Conservation (phyloP, 139 green algal genomes). For the Auxenochlorella pyrenoidosa region DNA sequence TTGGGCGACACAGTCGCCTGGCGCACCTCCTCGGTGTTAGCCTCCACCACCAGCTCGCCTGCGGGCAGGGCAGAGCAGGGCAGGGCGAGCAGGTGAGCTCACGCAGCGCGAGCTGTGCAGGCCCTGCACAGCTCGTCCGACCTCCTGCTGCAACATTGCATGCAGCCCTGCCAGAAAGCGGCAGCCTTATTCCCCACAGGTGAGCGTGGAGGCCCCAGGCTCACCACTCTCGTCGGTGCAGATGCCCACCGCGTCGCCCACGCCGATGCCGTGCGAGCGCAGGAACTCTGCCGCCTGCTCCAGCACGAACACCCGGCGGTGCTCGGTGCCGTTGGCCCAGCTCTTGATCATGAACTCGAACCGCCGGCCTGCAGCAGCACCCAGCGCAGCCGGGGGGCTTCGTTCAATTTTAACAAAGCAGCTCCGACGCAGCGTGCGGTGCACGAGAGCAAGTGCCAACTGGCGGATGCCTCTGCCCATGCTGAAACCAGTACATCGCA, state of each 20-base stretch:
- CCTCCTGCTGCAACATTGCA: not conserved
- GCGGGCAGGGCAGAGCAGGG: not conserved
- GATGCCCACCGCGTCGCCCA: conserved; percentile 74
- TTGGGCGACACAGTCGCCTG: conserved; percentile 60
- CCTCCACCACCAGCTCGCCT: conserved; percentile 57
- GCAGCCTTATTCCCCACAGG: too few species aligned
- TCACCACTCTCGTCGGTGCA: conserved; percentile 56
- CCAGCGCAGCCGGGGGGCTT: not conserved
- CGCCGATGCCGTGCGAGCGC: conserved; percentile 49
- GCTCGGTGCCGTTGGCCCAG: conserved; percentile 80
- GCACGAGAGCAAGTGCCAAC: not conserved
- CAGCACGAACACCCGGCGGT: conserved; percentile 82
- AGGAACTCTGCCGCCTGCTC: conserved; percentile 66
- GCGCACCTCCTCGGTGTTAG: conserved; percentile 55
- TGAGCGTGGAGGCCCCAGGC: too few species aligned
- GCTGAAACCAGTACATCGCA: not conserved
- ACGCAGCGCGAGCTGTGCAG: not conserved
- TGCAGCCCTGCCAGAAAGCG: not conserved
- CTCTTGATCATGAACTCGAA: conserved; percentile 72
- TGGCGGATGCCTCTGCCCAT: not conserved
- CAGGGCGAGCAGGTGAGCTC: not conserved
- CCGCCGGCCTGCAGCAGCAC: conserved; percentile 1
- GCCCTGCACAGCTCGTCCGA: not conserved
- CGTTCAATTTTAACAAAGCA: too few species aligned
- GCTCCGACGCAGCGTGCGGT: not conserved